Evolutionary conservation across 2,329 filamentous ascomycete species (phyloP).

Genomic region (Oidium heveae): DNA sequence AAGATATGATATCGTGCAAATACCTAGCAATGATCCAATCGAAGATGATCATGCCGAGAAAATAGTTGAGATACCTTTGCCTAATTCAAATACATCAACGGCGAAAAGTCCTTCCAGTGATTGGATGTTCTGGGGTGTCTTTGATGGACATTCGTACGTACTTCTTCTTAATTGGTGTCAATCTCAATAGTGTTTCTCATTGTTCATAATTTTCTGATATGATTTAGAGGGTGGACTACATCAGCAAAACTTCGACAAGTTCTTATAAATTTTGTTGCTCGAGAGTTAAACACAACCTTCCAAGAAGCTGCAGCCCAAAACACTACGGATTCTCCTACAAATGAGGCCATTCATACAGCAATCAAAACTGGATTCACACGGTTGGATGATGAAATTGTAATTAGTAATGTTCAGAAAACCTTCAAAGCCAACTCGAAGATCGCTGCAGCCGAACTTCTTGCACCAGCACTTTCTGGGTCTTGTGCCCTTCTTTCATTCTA

Average conservation of each 20-base stretch:
- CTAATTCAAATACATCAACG: constrained; percentile 18
- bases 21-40: constrained; percentile 90
- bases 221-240: constrained; percentile 72
- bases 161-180: no score
- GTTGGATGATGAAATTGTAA: constrained; percentile 81
- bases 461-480: constrained; percentile 85
- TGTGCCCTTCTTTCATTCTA: constrained; percentile 94
- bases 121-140: constrained; percentile 99
- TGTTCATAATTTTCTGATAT: constrained; percentile 5
- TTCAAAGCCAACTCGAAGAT: constrained; percentile 70
- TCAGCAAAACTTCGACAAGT: constrained; percentile 86
- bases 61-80: constrained; percentile 68
- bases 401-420: constrained; percentile 79
- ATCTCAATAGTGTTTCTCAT: no score
- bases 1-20: constrained; percentile 80
- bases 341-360: constrained; percentile 64
- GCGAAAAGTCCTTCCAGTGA: constrained; percentile 35
- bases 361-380: constrained; percentile 81
- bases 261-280: constrained; percentile 74
- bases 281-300: constrained; percentile 82
- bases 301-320: constrained; percentile 36
- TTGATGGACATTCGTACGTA: constrained; percentile 78
- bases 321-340: constrained; percentile 34
- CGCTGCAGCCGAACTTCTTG: constrained; percentile 75
- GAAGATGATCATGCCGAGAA: constrained; percentile 97